Evolutionary conservation across 306 rosid genomes (phyloP).

Genomic region (Trifolium fragiferum): DNA sequence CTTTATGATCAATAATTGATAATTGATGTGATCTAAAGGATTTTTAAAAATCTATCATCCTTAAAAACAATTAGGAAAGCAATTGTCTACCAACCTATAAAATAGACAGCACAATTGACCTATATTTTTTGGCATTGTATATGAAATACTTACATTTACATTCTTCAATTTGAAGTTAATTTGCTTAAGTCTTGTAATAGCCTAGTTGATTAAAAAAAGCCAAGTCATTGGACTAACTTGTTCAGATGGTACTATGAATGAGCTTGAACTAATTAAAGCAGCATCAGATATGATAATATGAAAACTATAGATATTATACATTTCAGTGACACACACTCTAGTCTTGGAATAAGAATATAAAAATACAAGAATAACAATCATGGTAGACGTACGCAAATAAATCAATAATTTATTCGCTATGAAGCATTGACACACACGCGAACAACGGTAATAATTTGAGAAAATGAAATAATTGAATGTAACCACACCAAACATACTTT

Average conservation of each 20-base stretch:
- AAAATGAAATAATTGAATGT: background rate
- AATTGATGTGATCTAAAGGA: too few species aligned
- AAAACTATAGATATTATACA: background rate
- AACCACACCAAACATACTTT: background rate
- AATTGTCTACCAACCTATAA: too few species aligned
- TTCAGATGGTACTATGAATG: background rate
- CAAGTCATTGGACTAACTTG: too few species aligned
- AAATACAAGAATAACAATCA: background rate
- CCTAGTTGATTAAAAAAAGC: too few species aligned
- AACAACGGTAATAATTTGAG: background rate
- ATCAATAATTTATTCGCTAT: background rate
- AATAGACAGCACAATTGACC: background rate
- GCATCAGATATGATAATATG: background rate
- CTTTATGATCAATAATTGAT: background rate
- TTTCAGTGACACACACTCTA: slow-evolving; percentile 7
- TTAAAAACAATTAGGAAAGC: too few species aligned
- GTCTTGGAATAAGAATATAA: background rate
- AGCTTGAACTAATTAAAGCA: slow-evolving; percentile 13
- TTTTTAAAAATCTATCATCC: too few species aligned
- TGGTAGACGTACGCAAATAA: background rate
- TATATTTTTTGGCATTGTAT: background rate
- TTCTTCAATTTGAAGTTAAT: too few species aligned
- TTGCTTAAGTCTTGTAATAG: background rate
- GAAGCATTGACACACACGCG: background rate
- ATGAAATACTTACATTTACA: background rate